Evolutionary conservation across 2,329 filamentous ascomycete species (phyloP), one percentile per base, ranked within the genome.

Genomic region (Calycina herbarum): DNA sequence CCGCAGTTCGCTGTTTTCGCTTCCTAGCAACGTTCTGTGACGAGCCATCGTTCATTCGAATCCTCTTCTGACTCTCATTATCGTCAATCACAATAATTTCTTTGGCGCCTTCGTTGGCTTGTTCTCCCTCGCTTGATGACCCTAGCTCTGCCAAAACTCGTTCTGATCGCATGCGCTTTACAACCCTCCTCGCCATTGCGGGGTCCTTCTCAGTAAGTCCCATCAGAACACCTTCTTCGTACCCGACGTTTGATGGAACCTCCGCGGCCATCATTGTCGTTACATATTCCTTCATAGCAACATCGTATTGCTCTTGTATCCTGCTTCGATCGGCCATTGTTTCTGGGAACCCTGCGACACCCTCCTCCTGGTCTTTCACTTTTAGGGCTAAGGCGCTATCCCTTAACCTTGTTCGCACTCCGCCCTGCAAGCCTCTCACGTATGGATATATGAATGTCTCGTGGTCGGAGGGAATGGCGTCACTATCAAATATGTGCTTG

Each of bases 361-460:
- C 82, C 57, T 80, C 78, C 62, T 84, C 81, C 74, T 85, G 82
- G 72, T 89, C 83, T 70, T 83, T 82, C 63, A 83, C 80, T 70
- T 88, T 82, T 60, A 89, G 78, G 61, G 88, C 84, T 66, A 86
- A 80, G 29, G 92, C 92, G 64, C 85, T 82, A 72, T 92, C 83
- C 48, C 83, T 82, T 68, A 97, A 79, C 64, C 92, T 83, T 64
- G 87, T 85, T 63, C 92, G 87, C 5, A 88, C 88, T 67, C 85
- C 86, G 45, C 93, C 91, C 79, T 94, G 89, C 64, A 97, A 79
- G 61, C 93, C 92, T 65, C 85, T 82, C 69, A 97, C 86, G 79
- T 97, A 98, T 61, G 86, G 83, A 75, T 90, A 86, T 54, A 97
- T 86, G 27, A 87, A 82, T 58, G 85, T 79, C 66, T 92, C 88